Evolutionary conservation across 139 green algal species (phyloP).

Genomic region (Haematococcus lacustris): DNA sequence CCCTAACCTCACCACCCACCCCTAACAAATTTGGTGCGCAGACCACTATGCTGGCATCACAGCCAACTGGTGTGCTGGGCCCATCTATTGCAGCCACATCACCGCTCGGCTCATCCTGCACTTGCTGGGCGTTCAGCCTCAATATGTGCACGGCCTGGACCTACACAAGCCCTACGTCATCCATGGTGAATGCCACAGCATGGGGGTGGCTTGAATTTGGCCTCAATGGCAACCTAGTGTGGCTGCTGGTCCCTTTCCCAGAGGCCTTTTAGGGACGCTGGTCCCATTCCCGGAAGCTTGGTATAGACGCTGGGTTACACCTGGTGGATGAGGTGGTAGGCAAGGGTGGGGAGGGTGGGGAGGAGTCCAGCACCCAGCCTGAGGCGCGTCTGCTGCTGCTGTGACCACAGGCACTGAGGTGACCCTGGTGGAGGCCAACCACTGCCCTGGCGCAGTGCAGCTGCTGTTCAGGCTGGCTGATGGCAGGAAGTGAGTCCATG

Average conservation of each 20-base stretch:
- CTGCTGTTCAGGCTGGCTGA: conserved; percentile 65
- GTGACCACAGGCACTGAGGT: conserved; percentile 51
- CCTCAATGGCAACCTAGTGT: background rate
- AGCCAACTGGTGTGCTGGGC: conserved; percentile 54
- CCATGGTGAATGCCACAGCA: conserved; percentile 30
- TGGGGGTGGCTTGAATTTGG: background rate
- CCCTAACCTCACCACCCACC: too few species aligned
- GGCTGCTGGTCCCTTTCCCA: too few species aligned
- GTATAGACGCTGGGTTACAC: background rate
- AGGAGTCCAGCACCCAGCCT: background rate
- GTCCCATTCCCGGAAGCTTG: background rate
- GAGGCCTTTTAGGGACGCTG: background rate
- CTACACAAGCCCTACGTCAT: conserved; percentile 36
- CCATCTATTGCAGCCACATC: conserved; percentile 72
- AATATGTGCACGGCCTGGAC: conserved; percentile 34
- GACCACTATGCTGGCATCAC: conserved; percentile 78
- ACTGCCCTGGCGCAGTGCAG: conserved; percentile 72
- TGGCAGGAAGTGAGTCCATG: conserved; percentile 5
- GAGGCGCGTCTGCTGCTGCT: background rate
- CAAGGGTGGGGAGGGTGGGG: background rate
- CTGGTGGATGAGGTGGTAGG: background rate
- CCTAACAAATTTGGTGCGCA: conserved; percentile 23
- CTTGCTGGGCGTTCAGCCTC: conserved; percentile 37
- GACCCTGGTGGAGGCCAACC: conserved; percentile 68
- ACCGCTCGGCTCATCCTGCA: conserved; percentile 52